These are phyloP conservation scores for Raphanus raphanistrum DNA, from an alignment of 345 rosid genomes.

Conservation along the genomic window DNA sequence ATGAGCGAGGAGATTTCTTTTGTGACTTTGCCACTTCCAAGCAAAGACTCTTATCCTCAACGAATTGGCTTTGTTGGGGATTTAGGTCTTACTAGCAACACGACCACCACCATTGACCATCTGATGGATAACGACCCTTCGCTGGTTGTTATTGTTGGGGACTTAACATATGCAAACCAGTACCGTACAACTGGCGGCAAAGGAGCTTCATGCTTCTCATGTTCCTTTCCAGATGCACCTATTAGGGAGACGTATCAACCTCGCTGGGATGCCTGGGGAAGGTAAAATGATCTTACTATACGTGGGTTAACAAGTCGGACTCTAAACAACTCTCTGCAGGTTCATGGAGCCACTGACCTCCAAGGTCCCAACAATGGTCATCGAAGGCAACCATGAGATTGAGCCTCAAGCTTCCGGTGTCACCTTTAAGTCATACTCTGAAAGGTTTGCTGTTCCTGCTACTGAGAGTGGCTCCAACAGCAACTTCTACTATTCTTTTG, in stretches of 20 bases:
- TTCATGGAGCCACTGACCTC: conserved; percentile 85
- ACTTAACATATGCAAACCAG: conserved; percentile 79
- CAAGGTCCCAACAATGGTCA: conserved; percentile 83
- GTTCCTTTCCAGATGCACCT: conserved; percentile 73
- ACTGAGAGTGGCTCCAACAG: conserved; percentile 68
- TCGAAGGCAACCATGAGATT: conserved; percentile 88
- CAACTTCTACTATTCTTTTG: conserved; percentile 81
- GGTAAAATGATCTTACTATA: no score
- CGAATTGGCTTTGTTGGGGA: conserved; percentile 77
- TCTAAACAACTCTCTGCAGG: conserved; percentile 31
- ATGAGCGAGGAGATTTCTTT: conserved; percentile 65
- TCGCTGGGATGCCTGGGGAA: conserved; percentile 95
- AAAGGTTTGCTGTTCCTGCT: conserved; percentile 75
- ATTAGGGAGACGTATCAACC: conserved; percentile 89
- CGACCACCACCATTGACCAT: conserved; percentile 76
- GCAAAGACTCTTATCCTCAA: conserved; percentile 55
- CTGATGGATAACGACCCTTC: conserved; percentile 64
- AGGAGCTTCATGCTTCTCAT: conserved; percentile 69
- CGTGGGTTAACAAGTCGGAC: no score
- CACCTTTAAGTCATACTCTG: conserved; percentile 70
- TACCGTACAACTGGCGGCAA: conserved; percentile 75
- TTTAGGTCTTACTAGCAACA: conserved; percentile 79
- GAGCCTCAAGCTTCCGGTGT: conserved; percentile 69
- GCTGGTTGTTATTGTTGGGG: conserved; percentile 73
- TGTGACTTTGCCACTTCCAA: conserved; percentile 54